Percentiles rank a stretch among this genome's conserved stretches.
Evolutionary conservation across 2,329 filamentous ascomycete species (phyloP).

Genomic region (Pseudocercospora ulei): DNA sequence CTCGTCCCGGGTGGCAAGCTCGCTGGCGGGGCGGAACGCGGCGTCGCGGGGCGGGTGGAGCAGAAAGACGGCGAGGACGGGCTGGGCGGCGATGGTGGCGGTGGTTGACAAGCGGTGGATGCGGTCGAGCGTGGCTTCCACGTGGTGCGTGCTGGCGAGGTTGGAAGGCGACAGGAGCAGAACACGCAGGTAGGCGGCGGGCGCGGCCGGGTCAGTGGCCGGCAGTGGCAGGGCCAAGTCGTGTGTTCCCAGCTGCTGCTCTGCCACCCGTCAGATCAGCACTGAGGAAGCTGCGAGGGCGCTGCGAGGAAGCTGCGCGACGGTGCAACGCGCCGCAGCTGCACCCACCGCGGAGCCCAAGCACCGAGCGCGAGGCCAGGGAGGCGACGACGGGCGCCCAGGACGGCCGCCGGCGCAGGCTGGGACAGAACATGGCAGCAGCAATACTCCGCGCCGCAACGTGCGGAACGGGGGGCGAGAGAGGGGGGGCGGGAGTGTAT

Average conservation of each 20-base stretch:
- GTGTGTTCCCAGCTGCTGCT: constrained; percentile 33
- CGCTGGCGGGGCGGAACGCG: constrained; percentile 18
- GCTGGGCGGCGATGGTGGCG: constrained; percentile 26
- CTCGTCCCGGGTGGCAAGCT: background rate
- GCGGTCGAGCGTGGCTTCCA: constrained; percentile 26
- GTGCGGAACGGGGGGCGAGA: no score
- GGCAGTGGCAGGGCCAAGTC: constrained; percentile 32
- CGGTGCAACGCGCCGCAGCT: no score
- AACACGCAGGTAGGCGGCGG: constrained; percentile 23
- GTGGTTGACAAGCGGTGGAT: constrained; percentile 31
- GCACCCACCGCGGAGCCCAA: constrained; percentile 31
- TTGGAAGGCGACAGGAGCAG: constrained; percentile 31
- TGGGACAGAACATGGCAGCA: constrained; percentile 38
- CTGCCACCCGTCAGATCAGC: constrained; percentile 21
- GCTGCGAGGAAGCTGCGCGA: no score
- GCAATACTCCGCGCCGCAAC: no score
- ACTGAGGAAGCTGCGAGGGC: no score
- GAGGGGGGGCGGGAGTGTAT: no score
- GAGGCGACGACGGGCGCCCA: constrained; percentile 35
- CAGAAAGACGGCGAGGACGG: constrained; percentile 31
- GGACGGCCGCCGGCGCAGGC: constrained; percentile 35
- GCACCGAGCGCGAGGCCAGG: constrained; percentile 22
- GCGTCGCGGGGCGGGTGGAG: constrained; percentile 20
- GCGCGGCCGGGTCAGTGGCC: no score
- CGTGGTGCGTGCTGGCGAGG: constrained; percentile 13